Evolutionary conservation across 164 flowering plant species (phyloP), one percentile per base, ranked within the genome.

Genomic region (Chimonanthus praecox): DNA sequence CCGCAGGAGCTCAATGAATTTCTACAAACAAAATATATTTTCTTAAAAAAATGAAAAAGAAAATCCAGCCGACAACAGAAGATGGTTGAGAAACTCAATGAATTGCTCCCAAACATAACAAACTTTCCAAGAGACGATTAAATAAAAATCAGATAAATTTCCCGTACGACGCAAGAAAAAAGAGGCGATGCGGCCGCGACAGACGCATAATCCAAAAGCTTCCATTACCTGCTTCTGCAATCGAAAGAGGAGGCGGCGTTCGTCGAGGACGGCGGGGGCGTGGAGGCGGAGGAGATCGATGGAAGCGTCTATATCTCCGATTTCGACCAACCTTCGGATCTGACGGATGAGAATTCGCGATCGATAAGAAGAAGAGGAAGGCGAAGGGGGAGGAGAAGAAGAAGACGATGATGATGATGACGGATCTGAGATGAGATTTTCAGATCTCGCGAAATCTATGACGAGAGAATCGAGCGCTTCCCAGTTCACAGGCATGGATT

Each of bases 1-100:
- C 85, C 99, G 88, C 83, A 96, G 73, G 5, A 96, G 87, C 89
- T 96, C 99, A 78, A 96, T 88, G 75, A 96, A 92, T 90, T 89
- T 94, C 99, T 95, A 47, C 66, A 69, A 13, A 20, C 33, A 33
- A 33, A 33, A 33, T 33, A 33, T 33, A 33, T 33, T 33, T 33
- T 33, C 33, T 33, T 21, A 6, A 54, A 10, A n/a, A 54, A 64
- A 74, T 48, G 16, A 72, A 64, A 6, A 51, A 44, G 48, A 20
- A 45, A 15, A 18, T 8, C 15, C 46, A 69, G 20, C 49, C 21
- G 69, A 64, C 16, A 18, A 47, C 64, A 6, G 58, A 64, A 5
- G 18, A 74, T 7, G 0, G 33, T 33, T 33, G 33, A 33, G 33
- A 33, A 33, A 33, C 33, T 33, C 33, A 33, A 64, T 16, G n/a